Evolutionary conservation across 805 yeast species (phyloP), one percentile per base, ranked within the genome.

Genomic region (Wickerhamiella hasegawae): DNA sequence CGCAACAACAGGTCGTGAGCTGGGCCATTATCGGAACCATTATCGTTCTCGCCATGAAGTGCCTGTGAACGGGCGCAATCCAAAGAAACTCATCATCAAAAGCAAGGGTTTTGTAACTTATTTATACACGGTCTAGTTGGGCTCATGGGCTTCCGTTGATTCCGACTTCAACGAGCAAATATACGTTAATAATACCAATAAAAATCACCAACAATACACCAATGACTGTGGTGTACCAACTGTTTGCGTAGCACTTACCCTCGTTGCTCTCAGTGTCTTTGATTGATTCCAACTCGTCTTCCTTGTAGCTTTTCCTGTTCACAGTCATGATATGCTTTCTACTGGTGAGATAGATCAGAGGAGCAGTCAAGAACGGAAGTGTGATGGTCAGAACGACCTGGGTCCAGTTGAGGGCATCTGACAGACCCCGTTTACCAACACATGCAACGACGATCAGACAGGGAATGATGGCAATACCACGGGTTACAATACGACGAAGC

Each of bases 311-410:
- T 19, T 33, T 16, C 18, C 33, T 31, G n/a, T 35, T 23, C 39
- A 28, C 53, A 16, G 41, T 62, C 96, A 85, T 84, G 32, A 77
- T 68, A 11, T 66, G 53, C 47, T 70, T 74, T 35, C 63, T 66
- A 34, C 81, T 70, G 1, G 95, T 85, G 54, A 84, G 78, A 49
- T 73, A 84, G 32, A 84, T 70, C 50, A 84, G 61, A 4, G 95
- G 95, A 1, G 92, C 87, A 6, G 85, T 71, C 30, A 82, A 65
- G 44, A 84, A 76, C 8, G 95, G 95, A 39, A 84, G 63, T 31
- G 85, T 64, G 35, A 85, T 66, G 2, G 94, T 81, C 33, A 84
- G 62, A 1, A 81, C 73, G 15, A 84, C 90, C 57, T 84, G 96
- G 0, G 90, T 73, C n/a, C 80, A 72, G 48, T 83, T 84, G 44